Evolutionary conservation across 176 grass and related monocot genomes (phyloP).

Genomic region (Themeda triandra): DNA sequence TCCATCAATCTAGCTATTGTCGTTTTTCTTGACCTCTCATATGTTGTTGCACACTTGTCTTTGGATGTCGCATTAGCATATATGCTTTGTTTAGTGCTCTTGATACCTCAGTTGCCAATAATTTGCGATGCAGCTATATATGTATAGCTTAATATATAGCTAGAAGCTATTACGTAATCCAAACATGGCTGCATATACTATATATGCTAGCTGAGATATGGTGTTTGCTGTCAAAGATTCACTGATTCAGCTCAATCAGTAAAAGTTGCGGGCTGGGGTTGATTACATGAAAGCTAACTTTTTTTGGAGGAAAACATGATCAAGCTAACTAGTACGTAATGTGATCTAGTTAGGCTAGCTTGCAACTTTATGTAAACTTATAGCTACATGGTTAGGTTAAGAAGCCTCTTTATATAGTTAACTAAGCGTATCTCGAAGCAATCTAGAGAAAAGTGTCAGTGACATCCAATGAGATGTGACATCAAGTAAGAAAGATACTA

Average conservation of each 20-base stretch:
- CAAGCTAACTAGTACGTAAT: neutral
- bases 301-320: too few species aligned
- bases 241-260: constrained; percentile 25
- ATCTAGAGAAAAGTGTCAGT: constrained; percentile 17
- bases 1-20: neutral
- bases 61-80: constrained; percentile 1
- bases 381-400: constrained; percentile 30
- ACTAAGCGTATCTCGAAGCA: constrained; percentile 3
- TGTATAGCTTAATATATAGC: constrained; percentile 8
- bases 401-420: constrained; percentile 15
- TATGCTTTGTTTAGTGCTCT: constrained; percentile 5
- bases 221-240: constrained; percentile 40
- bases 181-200: constrained; percentile 10
- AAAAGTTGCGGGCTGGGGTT: constrained; percentile 22
- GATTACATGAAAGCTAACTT: constrained; percentile 4
- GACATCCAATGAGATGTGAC: constrained; percentile 36
- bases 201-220: constrained; percentile 38
- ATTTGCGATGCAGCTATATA: neutral
- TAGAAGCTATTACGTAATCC: constrained; percentile 7
- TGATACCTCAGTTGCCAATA: constrained; percentile 36
- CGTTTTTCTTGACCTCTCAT: constrained; percentile 16
- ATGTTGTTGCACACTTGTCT: constrained; percentile 10
- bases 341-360: constrained; percentile 28
- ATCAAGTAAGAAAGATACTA: constrained; percentile 8
- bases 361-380: constrained; percentile 29